Conservation (phyloP, 495 filamentous ascomycete genomes). For the Trichoderma erinaceum region DNA sequence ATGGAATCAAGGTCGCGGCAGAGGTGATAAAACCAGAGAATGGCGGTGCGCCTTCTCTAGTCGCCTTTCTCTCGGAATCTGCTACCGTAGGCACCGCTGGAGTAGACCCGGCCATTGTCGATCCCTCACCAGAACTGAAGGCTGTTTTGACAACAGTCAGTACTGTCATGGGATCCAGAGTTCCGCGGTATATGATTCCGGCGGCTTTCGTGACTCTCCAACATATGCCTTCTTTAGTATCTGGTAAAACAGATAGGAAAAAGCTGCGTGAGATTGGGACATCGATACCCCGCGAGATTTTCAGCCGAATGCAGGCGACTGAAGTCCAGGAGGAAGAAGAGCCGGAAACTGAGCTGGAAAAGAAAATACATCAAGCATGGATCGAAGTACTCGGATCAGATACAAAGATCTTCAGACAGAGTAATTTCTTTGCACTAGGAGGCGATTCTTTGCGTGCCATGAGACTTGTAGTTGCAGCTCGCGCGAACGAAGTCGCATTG, state of each 20-base stretch:
- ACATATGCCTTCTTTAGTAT: conserved; percentile 49
- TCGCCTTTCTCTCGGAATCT: conserved; percentile 33
- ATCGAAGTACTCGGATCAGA: conserved; percentile 26
- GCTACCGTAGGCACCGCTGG: conserved; percentile 23
- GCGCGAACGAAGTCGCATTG: conserved; percentile 30
- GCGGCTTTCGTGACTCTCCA: conserved; percentile 53
- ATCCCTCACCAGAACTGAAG: conserved; percentile 25
- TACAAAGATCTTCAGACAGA: conserved; percentile 26
- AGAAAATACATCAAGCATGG: conserved; percentile 28
- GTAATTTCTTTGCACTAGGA: conserved; percentile 50
- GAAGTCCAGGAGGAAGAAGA: conserved; percentile 19
- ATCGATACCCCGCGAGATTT: conserved; percentile 29
- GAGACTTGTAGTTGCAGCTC: conserved; percentile 43
- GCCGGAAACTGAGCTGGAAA: conserved; percentile 29
- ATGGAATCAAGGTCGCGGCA: conserved; percentile 30
- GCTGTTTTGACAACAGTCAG: conserved; percentile 27
- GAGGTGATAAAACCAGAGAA: conserved; percentile 38
- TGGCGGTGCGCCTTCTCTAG: conserved; percentile 35
- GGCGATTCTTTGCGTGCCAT: conserved; percentile 52
- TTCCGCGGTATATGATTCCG: conserved; percentile 56
- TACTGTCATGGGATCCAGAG: conserved; percentile 30
- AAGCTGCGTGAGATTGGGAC: conserved; percentile 39
- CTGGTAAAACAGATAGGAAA: conserved; percentile 58
- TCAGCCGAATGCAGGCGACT: conserved; percentile 23
- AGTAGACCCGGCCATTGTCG: conserved; percentile 21